A percentile compares a stretch with the other conserved stretches of the same genome.
phyloP scores from a whole-genome alignment of 1,284 basidiomycete genomes.

The Somion occarium region DNA sequence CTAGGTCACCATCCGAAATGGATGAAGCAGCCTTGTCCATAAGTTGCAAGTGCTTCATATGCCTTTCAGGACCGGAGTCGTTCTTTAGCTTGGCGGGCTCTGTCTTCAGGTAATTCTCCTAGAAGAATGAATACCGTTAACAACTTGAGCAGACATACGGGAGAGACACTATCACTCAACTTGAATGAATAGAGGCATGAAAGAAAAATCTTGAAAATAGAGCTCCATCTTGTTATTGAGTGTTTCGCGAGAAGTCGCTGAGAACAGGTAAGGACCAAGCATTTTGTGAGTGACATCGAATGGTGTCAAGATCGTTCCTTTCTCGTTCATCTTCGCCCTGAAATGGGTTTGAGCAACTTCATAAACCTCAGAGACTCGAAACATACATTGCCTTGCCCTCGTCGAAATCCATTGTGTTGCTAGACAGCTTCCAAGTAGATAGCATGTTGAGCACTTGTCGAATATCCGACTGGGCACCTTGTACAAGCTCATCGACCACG shows the following conservation, averaged over 20 bases:
- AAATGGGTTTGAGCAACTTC: slow-evolving; percentile 4
- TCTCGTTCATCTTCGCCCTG: slow-evolving; percentile 88
- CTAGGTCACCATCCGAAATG: slow-evolving; percentile 94
- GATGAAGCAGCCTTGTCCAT: slow-evolving; percentile 86
- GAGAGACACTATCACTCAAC: slow-evolving; percentile 45
- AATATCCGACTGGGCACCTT: slow-evolving; percentile 90
- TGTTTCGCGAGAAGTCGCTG: slow-evolving; percentile 74
- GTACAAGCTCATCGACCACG: slow-evolving; percentile 89
- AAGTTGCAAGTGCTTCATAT: slow-evolving; percentile 73
- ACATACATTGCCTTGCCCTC: slow-evolving; percentile 85
- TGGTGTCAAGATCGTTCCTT: slow-evolving; percentile 87
- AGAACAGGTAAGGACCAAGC: slow-evolving; percentile 87
- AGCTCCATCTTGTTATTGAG: slow-evolving; percentile 92
- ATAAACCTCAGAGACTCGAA: too few species aligned
- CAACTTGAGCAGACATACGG: too few species aligned
- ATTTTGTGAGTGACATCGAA: slow-evolving; percentile 87
- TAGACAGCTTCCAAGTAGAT: slow-evolving; percentile 89
- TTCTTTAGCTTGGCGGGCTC: slow-evolving; percentile 61
- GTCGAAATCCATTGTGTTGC: slow-evolving; percentile 80
- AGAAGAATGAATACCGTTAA: not conserved
- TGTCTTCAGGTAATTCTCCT: slow-evolving; percentile 92
- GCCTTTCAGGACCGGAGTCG: slow-evolving; percentile 58
- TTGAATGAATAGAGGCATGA: slow-evolving; percentile 94
- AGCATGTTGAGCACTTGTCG: slow-evolving; percentile 97
- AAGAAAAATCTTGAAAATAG: slow-evolving; percentile 95